phyloP scores from a whole-genome alignment of 164 flowering plant species.

The Chloranthus sessilifolius region DNA sequence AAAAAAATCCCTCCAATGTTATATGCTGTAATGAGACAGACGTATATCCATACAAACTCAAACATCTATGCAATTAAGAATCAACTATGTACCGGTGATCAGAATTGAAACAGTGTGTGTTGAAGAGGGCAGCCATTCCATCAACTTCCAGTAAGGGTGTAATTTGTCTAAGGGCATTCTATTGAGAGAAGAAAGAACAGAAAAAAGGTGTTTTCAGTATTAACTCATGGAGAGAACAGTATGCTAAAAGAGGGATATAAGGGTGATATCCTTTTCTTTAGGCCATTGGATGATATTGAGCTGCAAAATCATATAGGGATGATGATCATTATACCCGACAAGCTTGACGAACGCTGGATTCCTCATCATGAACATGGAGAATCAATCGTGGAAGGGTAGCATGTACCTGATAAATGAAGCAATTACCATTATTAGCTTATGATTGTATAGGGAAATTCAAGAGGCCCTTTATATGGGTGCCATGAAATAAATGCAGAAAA shows the following conservation, averaged over 20 bases:
- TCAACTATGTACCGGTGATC: slow-evolving; percentile 56
- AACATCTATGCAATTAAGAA: background rate
- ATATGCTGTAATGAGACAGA: background rate
- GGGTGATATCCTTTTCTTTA: no score
- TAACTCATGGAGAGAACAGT: background rate
- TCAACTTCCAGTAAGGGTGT: slow-evolving; percentile 54
- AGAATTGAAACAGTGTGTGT: slow-evolving; percentile 51
- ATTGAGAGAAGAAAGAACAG: slow-evolving; percentile 9
- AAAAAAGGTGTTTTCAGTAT: slow-evolving; percentile 1
- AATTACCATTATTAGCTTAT: background rate
- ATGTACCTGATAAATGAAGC: slow-evolving; percentile 56
- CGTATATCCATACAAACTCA: no score
- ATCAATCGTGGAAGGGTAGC: slow-evolving; percentile 68
- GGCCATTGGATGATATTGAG: no score
- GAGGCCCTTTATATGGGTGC: background rate
- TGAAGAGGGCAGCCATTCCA: slow-evolving; percentile 36
- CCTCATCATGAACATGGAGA: slow-evolving; percentile 85
- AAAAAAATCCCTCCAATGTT: slow-evolving; percentile 1
- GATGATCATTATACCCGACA: slow-evolving; percentile 58
- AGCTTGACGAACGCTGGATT: slow-evolving; percentile 63
- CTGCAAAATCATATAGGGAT: no score
- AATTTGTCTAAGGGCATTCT: slow-evolving; percentile 61
- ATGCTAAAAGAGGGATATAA: no score
- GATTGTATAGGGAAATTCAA: no score
- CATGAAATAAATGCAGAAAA: no score